Evolutionary conservation across 1,139 yeast species (phyloP), one percentile per base, ranked within the genome.

Genomic region (Kodamaea alishanica): DNA sequence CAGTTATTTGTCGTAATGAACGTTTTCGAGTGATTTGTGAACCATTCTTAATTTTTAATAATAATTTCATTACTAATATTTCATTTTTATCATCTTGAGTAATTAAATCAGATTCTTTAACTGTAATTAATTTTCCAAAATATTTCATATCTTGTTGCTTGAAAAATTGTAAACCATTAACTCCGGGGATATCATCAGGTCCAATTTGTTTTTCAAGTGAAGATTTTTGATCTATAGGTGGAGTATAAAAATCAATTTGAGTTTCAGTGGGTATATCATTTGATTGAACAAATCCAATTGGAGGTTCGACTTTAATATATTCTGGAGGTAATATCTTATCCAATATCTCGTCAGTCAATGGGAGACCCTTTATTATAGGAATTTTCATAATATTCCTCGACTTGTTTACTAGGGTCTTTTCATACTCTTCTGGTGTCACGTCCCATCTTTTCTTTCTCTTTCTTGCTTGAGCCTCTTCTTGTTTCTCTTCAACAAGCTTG

Each of bases 41-140:
- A 3, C 97, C 96, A 57, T 90, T 89, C 52, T 89, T 89, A 35
- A 89, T 72, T 48, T 76, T 77, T 24, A 89, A 61, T 22, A 90
- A 61, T 15, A 87, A 62, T 38, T 74, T 73, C 79, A 85, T 68
- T 12, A 86, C 79, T 41, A 74, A 73, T 8, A 80, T 60, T 47
- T 84, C 90, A 39, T 73, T 74, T 35, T 68, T 61, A 46, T 84
- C 90, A 6, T 75, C 80, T 1, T 65, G 45, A 1, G 79, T 57
- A 26, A 79, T 51, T 12, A 42, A 38, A 1, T 65, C 60, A 0
- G 59, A 47, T 5, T 55, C 48, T 11, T 61, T 58, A 2, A 67
- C 55, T 9, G 67, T 65, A 6, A 82, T 61, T 11, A 86, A 69
- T 44, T 77, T 75, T 0, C 85, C 83, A 58, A 90, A 89, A 53